phyloP scores from a whole-genome alignment of 176 grass and related monocot genomes.

The Cocos nucifera region DNA sequence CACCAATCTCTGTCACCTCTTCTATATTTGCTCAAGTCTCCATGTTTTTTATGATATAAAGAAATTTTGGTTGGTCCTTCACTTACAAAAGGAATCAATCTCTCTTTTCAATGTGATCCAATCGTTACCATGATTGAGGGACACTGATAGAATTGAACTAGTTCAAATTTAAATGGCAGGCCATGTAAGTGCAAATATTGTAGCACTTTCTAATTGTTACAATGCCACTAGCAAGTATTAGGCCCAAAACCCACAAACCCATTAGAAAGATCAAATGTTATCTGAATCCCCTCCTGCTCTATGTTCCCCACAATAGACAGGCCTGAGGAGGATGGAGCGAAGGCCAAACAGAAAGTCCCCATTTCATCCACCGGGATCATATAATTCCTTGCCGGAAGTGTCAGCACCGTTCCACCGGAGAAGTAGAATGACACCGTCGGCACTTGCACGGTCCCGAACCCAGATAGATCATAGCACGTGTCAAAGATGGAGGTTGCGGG shows the following conservation, averaged over 20 bases:
- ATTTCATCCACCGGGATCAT: conserved; percentile 49
- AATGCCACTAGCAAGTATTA: conserved; percentile 36
- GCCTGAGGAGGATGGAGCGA: conserved; percentile 50
- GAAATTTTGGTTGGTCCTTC: too few relatives aligned
- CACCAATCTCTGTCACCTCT: too few relatives aligned
- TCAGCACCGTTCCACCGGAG: conserved; percentile 39
- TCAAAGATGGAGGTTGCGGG: conserved; percentile 57
- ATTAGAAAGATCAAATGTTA: conserved; percentile 59
- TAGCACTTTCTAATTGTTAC: not conserved
- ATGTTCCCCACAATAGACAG: conserved; percentile 78
- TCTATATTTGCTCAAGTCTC: too few relatives aligned
- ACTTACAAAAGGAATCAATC: too few relatives aligned
- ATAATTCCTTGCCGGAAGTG: conserved; percentile 80
- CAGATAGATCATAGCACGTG: conserved; percentile 77
- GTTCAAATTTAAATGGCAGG: too few relatives aligned
- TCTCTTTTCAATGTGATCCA: too few relatives aligned
- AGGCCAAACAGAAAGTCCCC: conserved; percentile 71
- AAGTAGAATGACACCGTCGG: conserved; percentile 93
- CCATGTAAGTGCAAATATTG: too few relatives aligned
- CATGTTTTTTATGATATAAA: too few relatives aligned
- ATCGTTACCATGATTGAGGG: too few relatives aligned
- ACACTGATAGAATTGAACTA: too few relatives aligned
- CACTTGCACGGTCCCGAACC: conserved; percentile 77
- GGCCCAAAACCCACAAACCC: conserved; percentile 84
- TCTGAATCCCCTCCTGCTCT: conserved; percentile 84